Percentiles rank a stretch among this genome's conserved stretches.
Evolutionary conservation across 2,329 filamentous ascomycete species (phyloP).

Genomic region (Ascochyta rabiei): DNA sequence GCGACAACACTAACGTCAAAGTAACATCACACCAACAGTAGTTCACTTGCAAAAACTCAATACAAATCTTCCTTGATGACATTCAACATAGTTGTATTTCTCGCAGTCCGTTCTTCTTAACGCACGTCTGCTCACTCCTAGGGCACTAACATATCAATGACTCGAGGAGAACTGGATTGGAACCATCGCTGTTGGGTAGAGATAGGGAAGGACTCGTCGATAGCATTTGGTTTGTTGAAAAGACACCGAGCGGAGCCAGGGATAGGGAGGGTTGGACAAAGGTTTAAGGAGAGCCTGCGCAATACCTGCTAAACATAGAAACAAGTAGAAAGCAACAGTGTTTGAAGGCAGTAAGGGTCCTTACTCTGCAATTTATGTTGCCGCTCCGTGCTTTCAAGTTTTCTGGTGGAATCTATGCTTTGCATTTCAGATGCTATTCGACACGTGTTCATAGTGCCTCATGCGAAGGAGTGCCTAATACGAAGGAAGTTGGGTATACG

Average conservation of each 20-base stretch:
- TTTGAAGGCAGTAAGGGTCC: no score
- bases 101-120: no score
- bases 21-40: not conserved
- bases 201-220: not conserved
- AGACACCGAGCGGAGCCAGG: not conserved
- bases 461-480: not conserved
- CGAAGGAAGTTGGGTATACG: not conserved
- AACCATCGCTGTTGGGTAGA: not conserved
- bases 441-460: not conserved
- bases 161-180: no score
- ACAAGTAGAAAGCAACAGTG: no score
- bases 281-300: slow-evolving; percentile 21
- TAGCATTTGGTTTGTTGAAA: not conserved
- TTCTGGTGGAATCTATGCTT: not conserved
- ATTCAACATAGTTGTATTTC: no score
- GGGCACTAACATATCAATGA: not conserved
- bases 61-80: not conserved
- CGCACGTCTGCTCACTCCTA: no score
- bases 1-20: not conserved
- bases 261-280: slow-evolving; percentile 16
- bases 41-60: not conserved
- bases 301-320: no score
- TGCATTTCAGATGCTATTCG: not conserved
- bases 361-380: no score
- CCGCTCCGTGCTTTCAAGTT: no score